These are phyloP conservation scores for Sungouiella blattae DNA, from an alignment of 805 yeast species.

Conservation along the genomic window DNA sequence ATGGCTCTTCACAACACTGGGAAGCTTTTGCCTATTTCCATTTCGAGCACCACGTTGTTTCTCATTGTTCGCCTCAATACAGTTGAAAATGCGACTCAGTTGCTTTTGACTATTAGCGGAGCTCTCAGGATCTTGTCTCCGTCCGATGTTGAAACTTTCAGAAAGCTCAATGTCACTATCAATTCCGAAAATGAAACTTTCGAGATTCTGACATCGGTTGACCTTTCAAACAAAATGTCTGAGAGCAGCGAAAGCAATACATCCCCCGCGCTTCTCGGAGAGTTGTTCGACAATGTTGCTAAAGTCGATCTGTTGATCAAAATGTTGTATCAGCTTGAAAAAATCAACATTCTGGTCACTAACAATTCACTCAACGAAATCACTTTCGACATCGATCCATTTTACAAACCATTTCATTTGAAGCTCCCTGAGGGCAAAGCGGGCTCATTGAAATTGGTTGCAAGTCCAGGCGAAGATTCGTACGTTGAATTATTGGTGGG, in stretches of 20 bases:
- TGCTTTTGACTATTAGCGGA: constrained; percentile 25
- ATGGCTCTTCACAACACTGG: constrained; percentile 20
- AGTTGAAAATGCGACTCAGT: constrained; percentile 16
- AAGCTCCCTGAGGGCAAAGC: constrained; percentile 10
- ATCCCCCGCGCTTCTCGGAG: constrained; percentile 18
- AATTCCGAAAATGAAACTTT: constrained; percentile 21
- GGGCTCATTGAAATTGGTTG: constrained; percentile 4
- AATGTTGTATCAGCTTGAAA: constrained; percentile 30
- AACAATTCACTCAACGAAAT: constrained; percentile 27
- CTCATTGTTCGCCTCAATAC: constrained; percentile 26
- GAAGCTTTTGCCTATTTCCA: constrained; percentile 28
- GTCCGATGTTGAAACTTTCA: constrained; percentile 13
- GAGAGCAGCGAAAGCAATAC: constrained; percentile 10
- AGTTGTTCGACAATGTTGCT: constrained; percentile 27
- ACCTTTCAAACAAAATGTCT: constrained; percentile 22
- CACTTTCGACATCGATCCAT: constrained; percentile 26
- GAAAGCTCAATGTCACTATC: constrained; percentile 19
- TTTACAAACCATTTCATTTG: constrained; percentile 13
- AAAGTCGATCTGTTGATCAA: constrained; percentile 30
- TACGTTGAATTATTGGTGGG: constrained; percentile 18
- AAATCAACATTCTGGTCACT: constrained; percentile 23
- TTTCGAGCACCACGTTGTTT: constrained; percentile 32
- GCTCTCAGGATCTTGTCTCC: constrained; percentile 16
- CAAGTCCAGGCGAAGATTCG: constrained; percentile 9
- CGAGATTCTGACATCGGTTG: constrained; percentile 26